phyloP scores from a whole-genome alignment of 2,329 filamentous ascomycete species.

The Phaeoacremonium minimum region DNA sequence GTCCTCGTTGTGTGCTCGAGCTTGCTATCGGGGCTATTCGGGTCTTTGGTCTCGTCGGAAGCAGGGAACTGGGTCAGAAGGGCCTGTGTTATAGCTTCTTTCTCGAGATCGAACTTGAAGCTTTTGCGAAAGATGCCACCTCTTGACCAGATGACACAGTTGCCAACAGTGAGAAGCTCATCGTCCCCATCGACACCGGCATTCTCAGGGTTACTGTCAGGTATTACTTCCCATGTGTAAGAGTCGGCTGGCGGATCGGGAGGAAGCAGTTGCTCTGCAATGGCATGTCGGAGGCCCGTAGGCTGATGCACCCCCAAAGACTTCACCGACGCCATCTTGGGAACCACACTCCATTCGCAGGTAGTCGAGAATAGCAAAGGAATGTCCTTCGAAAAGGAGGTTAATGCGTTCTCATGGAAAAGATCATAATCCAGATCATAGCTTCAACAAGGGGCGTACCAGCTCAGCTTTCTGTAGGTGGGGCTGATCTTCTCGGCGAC shows the following conservation, averaged over 20 bases:
- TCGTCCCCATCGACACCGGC: constrained; percentile 55
- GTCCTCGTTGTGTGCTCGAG: constrained; percentile 11
- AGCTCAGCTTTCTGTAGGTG: too few species aligned
- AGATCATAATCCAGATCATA: too few species aligned
- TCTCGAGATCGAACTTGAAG: constrained; percentile 82
- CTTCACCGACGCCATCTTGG: constrained; percentile 78
- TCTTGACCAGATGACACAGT: constrained; percentile 83
- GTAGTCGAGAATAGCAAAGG: neutral
- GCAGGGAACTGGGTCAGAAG: constrained; percentile 77
- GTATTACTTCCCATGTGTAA: constrained; percentile 73
- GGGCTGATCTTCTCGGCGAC: too few species aligned
- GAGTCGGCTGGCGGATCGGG: constrained; percentile 58
- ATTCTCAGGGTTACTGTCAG: constrained; percentile 29
- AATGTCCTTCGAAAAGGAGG: too few species aligned
- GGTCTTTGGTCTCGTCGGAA: constrained; percentile 30
- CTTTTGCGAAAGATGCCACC: constrained; percentile 80
- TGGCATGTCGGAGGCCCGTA: constrained; percentile 74
- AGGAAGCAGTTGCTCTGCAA: constrained; percentile 74
- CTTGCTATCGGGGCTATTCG: constrained; percentile 4
- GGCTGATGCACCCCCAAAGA: constrained; percentile 91
- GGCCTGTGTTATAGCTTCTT: constrained; percentile 81
- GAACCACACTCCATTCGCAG: constrained; percentile 13
- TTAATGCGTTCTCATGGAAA: too few species aligned
- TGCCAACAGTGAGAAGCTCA: constrained; percentile 72
- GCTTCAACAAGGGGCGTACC: too few species aligned